A percentile compares a stretch with the other conserved stretches of the same genome.
phyloP scores from a whole-genome alignment of 106 monocot genomes.

The Platanthera guangdongensis region DNA sequence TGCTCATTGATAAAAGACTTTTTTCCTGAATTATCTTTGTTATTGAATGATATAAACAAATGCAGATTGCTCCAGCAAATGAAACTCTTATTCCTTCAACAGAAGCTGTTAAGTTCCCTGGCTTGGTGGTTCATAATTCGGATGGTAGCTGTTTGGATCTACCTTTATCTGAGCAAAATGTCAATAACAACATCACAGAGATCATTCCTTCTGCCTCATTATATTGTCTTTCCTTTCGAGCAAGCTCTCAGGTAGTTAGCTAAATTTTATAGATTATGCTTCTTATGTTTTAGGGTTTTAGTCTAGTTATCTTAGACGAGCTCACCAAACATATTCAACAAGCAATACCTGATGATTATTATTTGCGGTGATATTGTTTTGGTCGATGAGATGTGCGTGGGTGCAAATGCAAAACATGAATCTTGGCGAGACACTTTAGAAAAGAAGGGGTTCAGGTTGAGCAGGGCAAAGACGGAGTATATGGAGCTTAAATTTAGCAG shows the following conservation, averaged over 20 bases:
- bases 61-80: constrained; percentile 83
- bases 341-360: too few relatives aligned
- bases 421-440: too few relatives aligned
- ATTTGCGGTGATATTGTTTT: too few relatives aligned
- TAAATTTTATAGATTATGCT: too few relatives aligned
- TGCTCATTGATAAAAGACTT: not conserved
- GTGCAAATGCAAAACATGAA: too few relatives aligned
- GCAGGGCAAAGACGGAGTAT: too few relatives aligned
- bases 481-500: too few relatives aligned
- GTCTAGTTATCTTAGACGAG: too few relatives aligned
- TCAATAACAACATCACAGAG: constrained; percentile 2
- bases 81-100: constrained; percentile 63
- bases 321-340: too few relatives aligned
- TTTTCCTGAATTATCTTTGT: constrained; percentile 4
- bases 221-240: constrained; percentile 84
- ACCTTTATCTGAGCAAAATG: constrained; percentile 28
- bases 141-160: constrained; percentile 47
- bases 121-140: constrained; percentile 44
- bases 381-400: too few relatives aligned
- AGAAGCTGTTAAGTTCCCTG: constrained; percentile 67
- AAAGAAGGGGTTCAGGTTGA: too few relatives aligned
- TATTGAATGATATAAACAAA: constrained; percentile 6
- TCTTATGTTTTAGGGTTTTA: not conserved
- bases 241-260: constrained; percentile 71
- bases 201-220: constrained; percentile 38